These are phyloP conservation scores for Penicillium silybi DNA, from an alignment of 495 filamentous ascomycete genomes.

Conservation along the genomic window DNA sequence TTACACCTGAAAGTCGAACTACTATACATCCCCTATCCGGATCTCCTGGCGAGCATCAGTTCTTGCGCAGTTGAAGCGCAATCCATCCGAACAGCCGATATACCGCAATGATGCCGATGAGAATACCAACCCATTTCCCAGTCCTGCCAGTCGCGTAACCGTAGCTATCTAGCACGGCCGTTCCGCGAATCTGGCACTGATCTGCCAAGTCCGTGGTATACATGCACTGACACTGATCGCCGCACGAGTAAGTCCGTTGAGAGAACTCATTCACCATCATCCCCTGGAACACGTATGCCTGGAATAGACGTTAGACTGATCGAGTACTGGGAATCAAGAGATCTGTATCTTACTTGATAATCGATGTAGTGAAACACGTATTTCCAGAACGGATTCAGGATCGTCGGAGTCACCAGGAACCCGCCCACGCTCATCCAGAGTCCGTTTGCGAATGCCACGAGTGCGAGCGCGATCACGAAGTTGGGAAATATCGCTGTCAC, in stretches of 20 bases:
- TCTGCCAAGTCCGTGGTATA: constrained; percentile 58
- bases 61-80: constrained; percentile 32
- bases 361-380: constrained; percentile 85
- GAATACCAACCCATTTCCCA: constrained; percentile 70
- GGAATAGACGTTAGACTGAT: neutral
- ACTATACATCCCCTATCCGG: neutral
- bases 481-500: constrained; percentile 67
- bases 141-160: constrained; percentile 59
- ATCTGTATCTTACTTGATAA: constrained; percentile 51
- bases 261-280: constrained; percentile 89
- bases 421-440: constrained; percentile 83
- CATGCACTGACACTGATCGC: constrained; percentile 59
- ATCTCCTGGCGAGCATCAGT: constrained; percentile 3
- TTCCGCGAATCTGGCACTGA: constrained; percentile 65
- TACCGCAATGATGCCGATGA: constrained; percentile 67
- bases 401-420: constrained; percentile 67
- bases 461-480: constrained; percentile 72
- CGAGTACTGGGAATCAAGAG: neutral
- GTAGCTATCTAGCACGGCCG: constrained; percentile 62
- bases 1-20: neutral
- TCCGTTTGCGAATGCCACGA: constrained; percentile 78
- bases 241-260: constrained; percentile 57
- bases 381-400: constrained; percentile 76
- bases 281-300: constrained; percentile 77
- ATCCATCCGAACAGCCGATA: constrained; percentile 63